phyloP scores from a whole-genome alignment of 495 filamentous ascomycete species.

The Bathelium albidoporum region DNA sequence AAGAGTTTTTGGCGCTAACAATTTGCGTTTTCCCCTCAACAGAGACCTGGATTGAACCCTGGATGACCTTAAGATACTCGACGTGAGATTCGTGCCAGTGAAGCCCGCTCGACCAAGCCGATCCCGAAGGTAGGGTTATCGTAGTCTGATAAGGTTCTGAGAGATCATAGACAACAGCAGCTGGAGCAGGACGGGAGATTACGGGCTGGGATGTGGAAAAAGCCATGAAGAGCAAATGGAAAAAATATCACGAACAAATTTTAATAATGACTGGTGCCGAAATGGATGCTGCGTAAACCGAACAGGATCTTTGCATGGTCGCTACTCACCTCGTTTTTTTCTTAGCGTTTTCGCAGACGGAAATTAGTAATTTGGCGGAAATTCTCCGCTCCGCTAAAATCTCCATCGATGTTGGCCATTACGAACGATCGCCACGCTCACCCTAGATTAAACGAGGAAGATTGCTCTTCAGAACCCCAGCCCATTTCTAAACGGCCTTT shows the following conservation, averaged over 20 bases:
- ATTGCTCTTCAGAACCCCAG: no score
- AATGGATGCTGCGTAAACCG: background rate
- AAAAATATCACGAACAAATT: background rate
- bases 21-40: conserved; percentile 2
- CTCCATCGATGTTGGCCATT: background rate
- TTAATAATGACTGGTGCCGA: background rate
- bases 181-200: background rate
- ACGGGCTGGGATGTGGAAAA: background rate
- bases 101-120: conserved; percentile 6
- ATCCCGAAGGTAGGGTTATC: conserved; percentile 6
- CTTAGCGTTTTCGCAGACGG: background rate
- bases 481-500: no score
- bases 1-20: background rate
- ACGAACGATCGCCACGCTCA: no score
- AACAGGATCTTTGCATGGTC: background rate
- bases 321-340: background rate
- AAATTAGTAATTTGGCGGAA: conserved; percentile 3
- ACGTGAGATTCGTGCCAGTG: conserved; percentile 8
- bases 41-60: background rate
- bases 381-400: background rate
- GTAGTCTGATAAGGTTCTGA: conserved; percentile 2
- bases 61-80: conserved; percentile 3
- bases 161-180: background rate
- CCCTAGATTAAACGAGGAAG: no score
- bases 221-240: background rate